Evolutionary conservation across 2,329 filamentous ascomycete species (phyloP).

Genomic region (Verticillium nonalfalfae): DNA sequence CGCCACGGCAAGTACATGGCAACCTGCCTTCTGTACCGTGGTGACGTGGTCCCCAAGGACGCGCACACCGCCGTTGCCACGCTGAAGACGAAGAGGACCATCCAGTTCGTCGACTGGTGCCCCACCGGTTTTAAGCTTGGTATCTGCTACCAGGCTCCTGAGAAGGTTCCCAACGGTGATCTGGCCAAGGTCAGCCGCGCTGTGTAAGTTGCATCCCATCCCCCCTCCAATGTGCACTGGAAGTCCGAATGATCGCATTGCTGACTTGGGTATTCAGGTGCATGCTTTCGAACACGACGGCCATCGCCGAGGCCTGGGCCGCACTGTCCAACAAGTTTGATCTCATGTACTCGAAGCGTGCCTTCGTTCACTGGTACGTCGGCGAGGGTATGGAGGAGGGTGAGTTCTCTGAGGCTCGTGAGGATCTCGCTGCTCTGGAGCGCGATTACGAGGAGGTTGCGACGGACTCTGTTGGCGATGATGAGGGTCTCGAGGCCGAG

Average conservation of each 20-base stretch:
- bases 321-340: conserved; percentile 97
- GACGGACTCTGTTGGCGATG: conserved; percentile 84
- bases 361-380: conserved; percentile 99
- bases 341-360: conserved; percentile 99
- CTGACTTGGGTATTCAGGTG: conserved; percentile 46
- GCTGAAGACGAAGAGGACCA: conserved; percentile 98
- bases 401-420: conserved; percentile 98
- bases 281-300: conserved; percentile 99
- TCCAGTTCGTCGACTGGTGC: conserved; percentile 99
- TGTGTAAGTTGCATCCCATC: conserved; percentile 60
- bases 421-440: conserved; percentile 96
- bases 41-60: conserved; percentile 96
- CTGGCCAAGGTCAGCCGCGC: conserved; percentile 97
- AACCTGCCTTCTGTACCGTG: conserved; percentile 95
- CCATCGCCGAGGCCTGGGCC: conserved; percentile 97
- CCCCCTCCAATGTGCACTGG: too few species aligned
- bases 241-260: neutral
- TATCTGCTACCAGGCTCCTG: conserved; percentile 98
- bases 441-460: conserved; percentile 98
- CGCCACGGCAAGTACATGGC: conserved; percentile 99
- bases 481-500: conserved; percentile 81
- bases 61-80: conserved; percentile 87
- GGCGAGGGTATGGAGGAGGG: conserved; percentile 99
- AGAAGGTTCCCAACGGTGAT: conserved; percentile 94
- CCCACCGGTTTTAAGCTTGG: conserved; percentile 99